Evolutionary conservation across 805 yeast species (phyloP).

Genomic region (Wickerhamomyces ciferrii): DNA sequence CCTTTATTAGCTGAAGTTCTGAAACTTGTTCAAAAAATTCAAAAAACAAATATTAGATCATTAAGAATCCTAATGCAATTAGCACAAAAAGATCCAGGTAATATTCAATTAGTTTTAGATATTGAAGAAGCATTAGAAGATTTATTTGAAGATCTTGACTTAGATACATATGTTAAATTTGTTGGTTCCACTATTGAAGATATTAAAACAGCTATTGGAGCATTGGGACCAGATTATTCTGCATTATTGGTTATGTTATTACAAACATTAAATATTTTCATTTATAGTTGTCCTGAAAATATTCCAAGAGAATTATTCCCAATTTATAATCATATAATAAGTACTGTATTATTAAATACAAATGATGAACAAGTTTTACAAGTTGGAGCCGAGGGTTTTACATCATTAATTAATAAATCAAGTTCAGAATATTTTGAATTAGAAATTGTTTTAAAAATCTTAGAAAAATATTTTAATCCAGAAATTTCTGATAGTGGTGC

Average conservation of each 20-base stretch:
- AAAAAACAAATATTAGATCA: constrained; percentile 25
- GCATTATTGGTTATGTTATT: constrained; percentile 55
- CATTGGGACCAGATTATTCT: constrained; percentile 39
- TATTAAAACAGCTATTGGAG: not conserved
- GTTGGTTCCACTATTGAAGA: constrained; percentile 21
- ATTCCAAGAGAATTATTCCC: constrained; percentile 37
- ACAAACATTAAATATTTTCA: constrained; percentile 46
- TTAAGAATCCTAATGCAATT: constrained; percentile 56
- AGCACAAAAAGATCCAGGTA: constrained; percentile 70
- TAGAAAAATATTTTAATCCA: constrained; percentile 68
- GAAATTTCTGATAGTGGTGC: constrained; percentile 77
- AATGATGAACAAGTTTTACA: constrained; percentile 78
- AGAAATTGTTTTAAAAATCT: constrained; percentile 47
- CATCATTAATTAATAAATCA: constrained; percentile 45
- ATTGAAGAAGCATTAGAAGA: constrained; percentile 64
- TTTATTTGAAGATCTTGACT: constrained; percentile 43
- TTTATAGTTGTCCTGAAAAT: constrained; percentile 36
- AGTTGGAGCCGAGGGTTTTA: constrained; percentile 69
- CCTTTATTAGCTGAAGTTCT: constrained; percentile 68
- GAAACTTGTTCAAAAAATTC: constrained; percentile 49
- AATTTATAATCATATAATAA: constrained; percentile 37
- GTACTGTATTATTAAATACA: constrained; percentile 29
- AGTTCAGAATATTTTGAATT: constrained; percentile 18
- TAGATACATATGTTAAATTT: constrained; percentile 24
- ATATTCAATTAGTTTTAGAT: constrained; percentile 62